These are phyloP conservation scores for Actinomortierella wolfii DNA, from an alignment of 371 early-diverging fungal species.

Conservation along the genomic window DNA sequence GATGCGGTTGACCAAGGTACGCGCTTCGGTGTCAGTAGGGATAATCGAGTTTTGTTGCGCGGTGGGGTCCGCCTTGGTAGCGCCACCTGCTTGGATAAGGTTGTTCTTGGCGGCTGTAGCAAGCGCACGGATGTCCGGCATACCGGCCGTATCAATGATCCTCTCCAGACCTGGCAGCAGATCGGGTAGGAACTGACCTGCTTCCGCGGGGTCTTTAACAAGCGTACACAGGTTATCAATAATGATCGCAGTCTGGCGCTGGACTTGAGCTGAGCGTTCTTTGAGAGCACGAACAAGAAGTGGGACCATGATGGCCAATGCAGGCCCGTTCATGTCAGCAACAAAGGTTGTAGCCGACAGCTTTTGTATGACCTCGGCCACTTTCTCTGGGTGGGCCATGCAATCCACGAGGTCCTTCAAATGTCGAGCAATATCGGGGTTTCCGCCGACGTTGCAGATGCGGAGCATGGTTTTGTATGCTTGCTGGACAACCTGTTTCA, in stretches of 20 bases:
- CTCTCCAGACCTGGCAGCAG: conserved; percentile 78
- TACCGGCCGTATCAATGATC: conserved; percentile 75
- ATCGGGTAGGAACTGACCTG: conserved; percentile 79
- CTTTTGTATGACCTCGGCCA: conserved; percentile 63
- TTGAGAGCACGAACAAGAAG: conserved; percentile 74
- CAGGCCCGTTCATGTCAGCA: conserved; percentile 77
- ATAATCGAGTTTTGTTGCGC: conserved; percentile 26
- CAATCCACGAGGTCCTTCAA: conserved; percentile 66
- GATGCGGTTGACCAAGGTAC: conserved; percentile 48
- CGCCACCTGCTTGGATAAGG: conserved; percentile 60
- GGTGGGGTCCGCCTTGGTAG: conserved; percentile 25
- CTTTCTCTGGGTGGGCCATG: conserved; percentile 70
- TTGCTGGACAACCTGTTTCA: conserved; percentile 50
- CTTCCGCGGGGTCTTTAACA: conserved; percentile 77
- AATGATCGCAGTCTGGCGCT: conserved; percentile 81
- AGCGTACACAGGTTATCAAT: conserved; percentile 86
- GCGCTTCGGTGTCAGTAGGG: conserved; percentile 50
- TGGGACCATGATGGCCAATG: conserved; percentile 82
- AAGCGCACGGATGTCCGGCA: conserved; percentile 79
- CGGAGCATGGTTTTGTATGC: conserved; percentile 52
- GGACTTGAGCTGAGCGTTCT: conserved; percentile 64
- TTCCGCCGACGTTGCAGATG: conserved; percentile 59
- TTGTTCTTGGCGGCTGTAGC: conserved; percentile 61
- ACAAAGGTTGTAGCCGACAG: conserved; percentile 76
- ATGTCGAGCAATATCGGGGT: conserved; percentile 70